Percentiles rank a stretch among this genome's conserved stretches.
Conservation (phyloP, 2,329 filamentous ascomycete genomes). For the Hirsutella thompsonii region DNA sequence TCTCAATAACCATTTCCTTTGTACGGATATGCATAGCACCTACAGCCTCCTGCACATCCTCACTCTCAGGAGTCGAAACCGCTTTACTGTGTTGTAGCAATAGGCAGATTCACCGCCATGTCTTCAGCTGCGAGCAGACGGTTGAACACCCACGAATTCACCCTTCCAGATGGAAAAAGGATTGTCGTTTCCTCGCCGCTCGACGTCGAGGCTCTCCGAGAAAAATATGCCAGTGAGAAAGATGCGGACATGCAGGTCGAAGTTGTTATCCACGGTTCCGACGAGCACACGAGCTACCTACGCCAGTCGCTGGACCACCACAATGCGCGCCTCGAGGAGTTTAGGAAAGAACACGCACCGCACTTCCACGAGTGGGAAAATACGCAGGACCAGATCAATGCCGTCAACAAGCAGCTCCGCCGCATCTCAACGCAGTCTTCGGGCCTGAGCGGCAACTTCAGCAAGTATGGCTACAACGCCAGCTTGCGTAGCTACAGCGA, state of each 20-base stretch:
- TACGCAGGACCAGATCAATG: constrained; percentile 22
- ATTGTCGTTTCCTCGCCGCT: too few relatives aligned
- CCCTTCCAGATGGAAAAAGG: too few relatives aligned
- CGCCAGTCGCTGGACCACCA: constrained; percentile 39
- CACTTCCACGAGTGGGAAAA: constrained; percentile 43
- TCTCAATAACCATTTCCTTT: too few relatives aligned
- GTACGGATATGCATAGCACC: too few relatives aligned
- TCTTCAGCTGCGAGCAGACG: too few relatives aligned
- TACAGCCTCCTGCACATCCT: too few relatives aligned
- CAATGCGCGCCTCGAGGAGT: constrained; percentile 27
- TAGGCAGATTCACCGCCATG: too few relatives aligned
- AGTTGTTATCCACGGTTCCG: constrained; percentile 43
- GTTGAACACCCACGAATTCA: too few relatives aligned
- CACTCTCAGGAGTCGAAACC: too few relatives aligned
- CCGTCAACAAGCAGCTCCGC: constrained; percentile 37
- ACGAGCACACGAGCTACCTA: constrained; percentile 32
- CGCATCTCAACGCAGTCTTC: constrained; percentile 39
- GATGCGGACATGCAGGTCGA: constrained; percentile 32
- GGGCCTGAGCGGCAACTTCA: constrained; percentile 47
- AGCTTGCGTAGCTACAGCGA: constrained; percentile 8
- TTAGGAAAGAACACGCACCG: constrained; percentile 34
- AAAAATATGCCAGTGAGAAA: too few relatives aligned
- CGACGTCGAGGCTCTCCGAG: too few relatives aligned
- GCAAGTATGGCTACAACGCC: constrained; percentile 49
- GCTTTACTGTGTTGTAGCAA: too few relatives aligned